These are phyloP conservation scores for Closterium sp. DNA, from an alignment of 139 green algal genomes.

Conservation along the genomic window DNA sequence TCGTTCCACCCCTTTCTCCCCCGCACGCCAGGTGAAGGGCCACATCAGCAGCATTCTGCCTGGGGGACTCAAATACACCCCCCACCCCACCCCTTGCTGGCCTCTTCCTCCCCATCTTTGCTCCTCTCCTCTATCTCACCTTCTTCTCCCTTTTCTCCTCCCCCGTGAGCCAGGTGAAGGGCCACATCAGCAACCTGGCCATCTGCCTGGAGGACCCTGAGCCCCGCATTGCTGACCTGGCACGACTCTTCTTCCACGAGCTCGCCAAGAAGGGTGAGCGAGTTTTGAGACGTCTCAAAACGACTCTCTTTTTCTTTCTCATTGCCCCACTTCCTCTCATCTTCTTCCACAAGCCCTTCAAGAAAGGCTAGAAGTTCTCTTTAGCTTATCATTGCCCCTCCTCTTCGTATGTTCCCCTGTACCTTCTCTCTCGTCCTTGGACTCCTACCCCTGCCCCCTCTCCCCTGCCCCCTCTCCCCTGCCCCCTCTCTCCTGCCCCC, in stretches of 20 bases:
- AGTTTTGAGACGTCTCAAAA: too few relatives aligned
- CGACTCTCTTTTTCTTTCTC: background rate
- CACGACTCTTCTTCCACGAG: slow-evolving; percentile 79
- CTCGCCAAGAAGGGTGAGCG: slow-evolving; percentile 72
- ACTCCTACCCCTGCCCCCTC: background rate
- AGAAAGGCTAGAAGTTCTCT: background rate
- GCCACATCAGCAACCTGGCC: slow-evolving; percentile 81
- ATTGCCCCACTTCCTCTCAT: background rate
- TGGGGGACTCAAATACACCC: too few relatives aligned
- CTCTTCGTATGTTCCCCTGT: too few relatives aligned
- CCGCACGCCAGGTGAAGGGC: slow-evolving; percentile 71
- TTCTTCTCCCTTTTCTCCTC: background rate
- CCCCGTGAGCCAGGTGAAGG: slow-evolving; percentile 66
- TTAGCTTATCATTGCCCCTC: background rate
- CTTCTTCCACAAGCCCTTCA: background rate
- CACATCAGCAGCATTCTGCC: slow-evolving; percentile 73
- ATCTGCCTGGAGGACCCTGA: slow-evolving; percentile 72
- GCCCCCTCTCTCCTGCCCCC: background rate
- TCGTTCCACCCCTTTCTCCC: slow-evolving; percentile 60
- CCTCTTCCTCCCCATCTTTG: slow-evolving; percentile 71
- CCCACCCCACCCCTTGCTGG: slow-evolving; percentile 54
- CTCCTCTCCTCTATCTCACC: background rate
- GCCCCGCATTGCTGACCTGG: slow-evolving; percentile 55
- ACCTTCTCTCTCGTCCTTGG: background rate
- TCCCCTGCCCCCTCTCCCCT: background rate